Base-by-base conservation (phyloP, 495 filamentous ascomycete genomes). In the Chaetomium cochliodes region DNA sequence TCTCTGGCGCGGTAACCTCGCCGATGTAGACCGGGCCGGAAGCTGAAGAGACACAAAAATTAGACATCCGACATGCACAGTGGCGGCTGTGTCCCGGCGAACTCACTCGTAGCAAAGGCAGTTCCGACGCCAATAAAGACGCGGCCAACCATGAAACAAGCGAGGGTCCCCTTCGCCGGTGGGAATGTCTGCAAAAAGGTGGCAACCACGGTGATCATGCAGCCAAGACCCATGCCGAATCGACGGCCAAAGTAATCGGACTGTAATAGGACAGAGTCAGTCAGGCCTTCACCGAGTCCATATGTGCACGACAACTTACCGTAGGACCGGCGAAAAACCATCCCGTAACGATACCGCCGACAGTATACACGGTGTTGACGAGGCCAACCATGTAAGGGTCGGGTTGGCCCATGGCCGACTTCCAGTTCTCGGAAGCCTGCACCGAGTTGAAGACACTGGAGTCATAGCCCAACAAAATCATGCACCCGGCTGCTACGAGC, bases 21-120 rank as follows among this genome's bases (percentile, higher is more conserved):
- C 54, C 53, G 16, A 57, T 57, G 54, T 57, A 57, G n/a, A 57
- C 41, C 13, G 54, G 33, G 33, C 54, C 33, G 41, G 54, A 5
- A 25, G 30, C 33, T 57, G 2, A 30, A 3, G 28, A 30, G 3
- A 30, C 3, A 30, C 28, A 6, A 6, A 6, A 6, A 6, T 30
- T 30, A 30, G 28, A 30, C 6, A 30, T 3, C 28, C 28, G 28
- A 30, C 28, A 30, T 30, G 28, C 6, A 30, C 28, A 2, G 3
- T 6, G 28, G 6, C 28, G 28, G 28, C 28, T 2, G 28, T 30
- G 28, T 6, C 28, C 3, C 6, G 28, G 28, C 3, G 28, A 26
- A 52, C 50, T 26, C 13, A 52, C 50, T 52, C 2, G 22, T 52
- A 12, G 50, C 50, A 15, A 52, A 13, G 9, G 50, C 50, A 3